Percentiles rank a stretch among this genome's conserved stretches.
phyloP scores from a whole-genome alignment of 2,329 filamentous ascomycete species.

The Teratosphaeria pseudoeucalypti region DNA sequence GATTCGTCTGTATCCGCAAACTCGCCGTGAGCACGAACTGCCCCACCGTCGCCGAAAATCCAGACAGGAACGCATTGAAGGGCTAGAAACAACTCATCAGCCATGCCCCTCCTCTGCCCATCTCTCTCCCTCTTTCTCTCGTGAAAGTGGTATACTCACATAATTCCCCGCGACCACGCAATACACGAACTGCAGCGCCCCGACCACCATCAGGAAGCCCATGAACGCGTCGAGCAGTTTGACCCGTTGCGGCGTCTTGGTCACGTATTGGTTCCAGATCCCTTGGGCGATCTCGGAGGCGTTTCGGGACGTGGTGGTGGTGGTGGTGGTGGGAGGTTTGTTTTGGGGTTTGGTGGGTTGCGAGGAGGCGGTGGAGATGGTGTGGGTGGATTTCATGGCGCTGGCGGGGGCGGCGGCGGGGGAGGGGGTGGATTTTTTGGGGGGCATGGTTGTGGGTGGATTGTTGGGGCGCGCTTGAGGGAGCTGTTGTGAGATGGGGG shows the following conservation, averaged over 20 bases:
- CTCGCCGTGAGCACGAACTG: slow-evolving; percentile 92
- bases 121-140: background rate
- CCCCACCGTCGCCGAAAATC: slow-evolving; percentile 87
- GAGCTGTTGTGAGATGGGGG: background rate
- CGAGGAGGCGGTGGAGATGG: slow-evolving; percentile 11
- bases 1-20: slow-evolving; percentile 85
- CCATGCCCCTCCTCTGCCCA: background rate
- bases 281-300: slow-evolving; percentile 28
- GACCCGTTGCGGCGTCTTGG: slow-evolving; percentile 76
- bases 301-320: slow-evolving; percentile 4
- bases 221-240: slow-evolving; percentile 90
- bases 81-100: slow-evolving; percentile 47
- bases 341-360: slow-evolving; percentile 13
- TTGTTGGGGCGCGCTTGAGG: background rate
- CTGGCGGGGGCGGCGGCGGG: slow-evolving; percentile 16
- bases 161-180: slow-evolving; percentile 89
- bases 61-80: slow-evolving; percentile 96
- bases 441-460: slow-evolving; percentile 14
- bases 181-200: slow-evolving; percentile 86
- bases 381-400: slow-evolving; percentile 12
- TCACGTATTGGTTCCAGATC: slow-evolving; percentile 69
- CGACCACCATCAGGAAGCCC: slow-evolving; percentile 73
- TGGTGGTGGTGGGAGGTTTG: slow-evolving; percentile 4
- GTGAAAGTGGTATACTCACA: slow-evolving; percentile 46
- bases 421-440: slow-evolving; percentile 18